These are phyloP conservation scores for Ceratocystis cacaofunesta DNA, from an alignment of 2,329 filamentous ascomycete species.

Conservation along the genomic window DNA sequence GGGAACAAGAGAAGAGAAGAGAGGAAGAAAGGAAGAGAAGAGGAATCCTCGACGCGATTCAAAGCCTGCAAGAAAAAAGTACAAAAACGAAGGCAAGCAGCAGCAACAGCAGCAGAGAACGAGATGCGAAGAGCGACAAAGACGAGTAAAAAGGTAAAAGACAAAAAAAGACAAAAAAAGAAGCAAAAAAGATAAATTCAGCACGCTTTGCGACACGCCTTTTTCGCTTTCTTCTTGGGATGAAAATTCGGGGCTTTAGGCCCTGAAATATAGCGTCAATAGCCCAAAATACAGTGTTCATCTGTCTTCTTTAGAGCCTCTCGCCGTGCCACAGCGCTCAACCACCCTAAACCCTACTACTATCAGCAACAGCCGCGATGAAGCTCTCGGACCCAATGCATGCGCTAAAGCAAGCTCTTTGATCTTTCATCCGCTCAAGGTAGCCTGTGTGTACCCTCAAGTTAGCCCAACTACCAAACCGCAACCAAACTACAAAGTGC, in stretches of 20 bases:
- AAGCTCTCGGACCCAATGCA: too few relatives aligned
- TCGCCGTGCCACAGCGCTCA: neutral
- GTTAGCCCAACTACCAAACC: neutral
- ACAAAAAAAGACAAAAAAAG: neutral
- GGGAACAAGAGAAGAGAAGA: conserved; percentile 23
- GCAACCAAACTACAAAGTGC: neutral
- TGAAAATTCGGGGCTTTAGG: too few relatives aligned
- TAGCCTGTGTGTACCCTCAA: neutral
- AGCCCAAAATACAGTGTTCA: neutral
- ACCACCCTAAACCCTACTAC: neutral
- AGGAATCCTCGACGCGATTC: neutral
- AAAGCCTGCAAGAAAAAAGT: neutral
- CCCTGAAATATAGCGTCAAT: too few relatives aligned
- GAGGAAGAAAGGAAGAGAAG: conserved; percentile 19
- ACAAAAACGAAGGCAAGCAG: neutral
- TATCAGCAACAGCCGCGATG: neutral
- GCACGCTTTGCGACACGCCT: neutral
- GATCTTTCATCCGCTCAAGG: too few relatives aligned
- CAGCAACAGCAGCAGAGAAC: neutral
- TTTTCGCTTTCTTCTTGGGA: neutral
- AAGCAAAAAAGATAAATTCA: neutral
- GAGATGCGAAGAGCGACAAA: neutral
- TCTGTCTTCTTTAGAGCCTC: neutral
- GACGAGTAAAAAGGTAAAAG: neutral
- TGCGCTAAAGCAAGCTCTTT: too few relatives aligned